Evolutionary conservation across 371 early-diverging fungal species (phyloP).

Genomic region (Zopfochytrium polystomum): DNA sequence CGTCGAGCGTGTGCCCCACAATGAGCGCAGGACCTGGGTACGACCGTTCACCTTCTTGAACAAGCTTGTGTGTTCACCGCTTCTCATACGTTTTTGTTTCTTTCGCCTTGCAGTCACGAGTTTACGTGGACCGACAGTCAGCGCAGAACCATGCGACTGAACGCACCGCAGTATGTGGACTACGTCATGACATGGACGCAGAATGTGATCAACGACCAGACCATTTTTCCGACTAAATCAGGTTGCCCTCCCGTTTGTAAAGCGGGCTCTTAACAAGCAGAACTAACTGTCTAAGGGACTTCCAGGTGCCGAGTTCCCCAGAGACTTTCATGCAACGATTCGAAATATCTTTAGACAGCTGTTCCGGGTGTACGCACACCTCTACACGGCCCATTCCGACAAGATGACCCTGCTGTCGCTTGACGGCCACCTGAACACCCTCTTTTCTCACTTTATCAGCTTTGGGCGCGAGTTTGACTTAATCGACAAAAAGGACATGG

Average conservation of each 20-base stretch:
- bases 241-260: constrained; percentile 34
- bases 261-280: background rate
- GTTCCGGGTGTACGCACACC: constrained; percentile 88
- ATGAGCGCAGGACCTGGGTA: constrained; percentile 88
- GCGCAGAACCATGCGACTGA: constrained; percentile 73
- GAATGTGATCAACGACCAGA: constrained; percentile 80
- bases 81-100: no score
- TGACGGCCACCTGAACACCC: constrained; percentile 89
- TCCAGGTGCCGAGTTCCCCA: constrained; percentile 68
- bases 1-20: constrained; percentile 67
- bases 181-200: constrained; percentile 88
- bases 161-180: constrained; percentile 94
- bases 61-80: background rate
- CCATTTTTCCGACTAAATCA: constrained; percentile 74
- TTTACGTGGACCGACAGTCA: constrained; percentile 90
- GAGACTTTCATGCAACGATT: constrained; percentile 67
- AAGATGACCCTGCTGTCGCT: constrained; percentile 74
- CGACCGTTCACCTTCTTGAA: no score
- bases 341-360: constrained; percentile 73
- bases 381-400: constrained; percentile 90
- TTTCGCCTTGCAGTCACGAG: constrained; percentile 56
- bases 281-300: background rate
- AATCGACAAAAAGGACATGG: constrained; percentile 84
- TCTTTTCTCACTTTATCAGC: constrained; percentile 89
- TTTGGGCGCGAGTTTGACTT: constrained; percentile 90